phyloP scores from a whole-genome alignment of 306 rosid species.

The Oxytropis ochrocephala region DNA sequence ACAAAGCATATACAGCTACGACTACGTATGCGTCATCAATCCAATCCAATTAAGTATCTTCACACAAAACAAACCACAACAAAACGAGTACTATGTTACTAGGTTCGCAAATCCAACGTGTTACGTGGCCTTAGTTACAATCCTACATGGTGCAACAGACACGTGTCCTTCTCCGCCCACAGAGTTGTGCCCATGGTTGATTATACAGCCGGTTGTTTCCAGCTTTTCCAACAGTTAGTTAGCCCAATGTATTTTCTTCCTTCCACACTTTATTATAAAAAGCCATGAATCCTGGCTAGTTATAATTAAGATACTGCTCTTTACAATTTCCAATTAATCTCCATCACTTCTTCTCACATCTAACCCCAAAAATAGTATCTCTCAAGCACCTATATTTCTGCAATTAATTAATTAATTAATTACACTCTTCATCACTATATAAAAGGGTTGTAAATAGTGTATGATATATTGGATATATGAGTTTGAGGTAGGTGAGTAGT shows the following conservation, averaged over 20 bases:
- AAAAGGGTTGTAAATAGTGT: background rate
- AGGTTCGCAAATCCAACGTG: background rate
- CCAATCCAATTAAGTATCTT: no score
- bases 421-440: background rate
- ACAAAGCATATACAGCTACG: no score
- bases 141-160: background rate
- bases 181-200: background rate
- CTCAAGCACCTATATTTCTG: background rate
- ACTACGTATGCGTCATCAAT: no score
- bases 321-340: background rate
- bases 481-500: conserved; percentile 44
- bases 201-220: conserved; percentile 23
- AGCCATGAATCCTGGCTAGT: background rate
- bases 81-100: no score
- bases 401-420: background rate
- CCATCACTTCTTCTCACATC: background rate
- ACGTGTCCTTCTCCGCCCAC: conserved; percentile 20
- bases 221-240: background rate
- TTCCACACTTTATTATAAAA: background rate
- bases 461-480: conserved; percentile 24
- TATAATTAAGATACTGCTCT: background rate
- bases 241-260: conserved; percentile 9
- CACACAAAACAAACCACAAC: no score
- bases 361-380: background rate
- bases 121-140: background rate